These are phyloP conservation scores for Taiozyma sp. DNA, from an alignment of 1,139 yeast genomes.

Conservation along the genomic window DNA sequence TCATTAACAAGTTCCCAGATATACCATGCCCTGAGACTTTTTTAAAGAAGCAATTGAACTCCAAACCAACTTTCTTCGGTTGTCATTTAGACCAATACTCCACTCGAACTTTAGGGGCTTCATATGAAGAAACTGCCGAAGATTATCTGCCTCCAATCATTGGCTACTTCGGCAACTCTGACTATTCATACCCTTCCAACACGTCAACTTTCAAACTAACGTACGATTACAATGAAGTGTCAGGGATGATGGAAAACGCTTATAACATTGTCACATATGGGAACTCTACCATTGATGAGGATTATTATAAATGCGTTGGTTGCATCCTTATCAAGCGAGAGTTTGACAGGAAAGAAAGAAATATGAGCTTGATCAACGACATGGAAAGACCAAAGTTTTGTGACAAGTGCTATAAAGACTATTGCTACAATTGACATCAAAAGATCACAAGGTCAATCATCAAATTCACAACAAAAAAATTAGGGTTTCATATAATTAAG, in stretches of 20 bases:
- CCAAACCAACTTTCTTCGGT: conserved; percentile 49
- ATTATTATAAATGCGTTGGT: conserved; percentile 47
- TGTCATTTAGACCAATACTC: conserved; percentile 36
- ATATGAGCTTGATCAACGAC: conserved; percentile 22
- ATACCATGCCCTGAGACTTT: conserved; percentile 29
- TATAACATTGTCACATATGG: conserved; percentile 42
- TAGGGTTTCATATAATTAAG: neutral
- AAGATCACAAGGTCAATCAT: neutral
- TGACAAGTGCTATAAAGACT: conserved; percentile 31
- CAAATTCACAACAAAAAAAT: neutral
- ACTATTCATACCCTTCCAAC: conserved; percentile 40
- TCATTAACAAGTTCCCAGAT: conserved; percentile 22
- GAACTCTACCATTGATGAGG: conserved; percentile 33
- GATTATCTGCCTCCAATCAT: conserved; percentile 46
- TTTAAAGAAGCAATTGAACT: conserved; percentile 26
- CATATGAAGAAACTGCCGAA: neutral
- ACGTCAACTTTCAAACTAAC: conserved; percentile 56
- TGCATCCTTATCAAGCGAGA: conserved; percentile 56
- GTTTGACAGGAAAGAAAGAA: conserved; percentile 36
- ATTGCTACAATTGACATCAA: conserved; percentile 29
- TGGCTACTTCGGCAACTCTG: conserved; percentile 44
- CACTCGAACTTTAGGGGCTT: conserved; percentile 4
- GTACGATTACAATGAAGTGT: conserved; percentile 39
- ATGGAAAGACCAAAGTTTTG: conserved; percentile 29
- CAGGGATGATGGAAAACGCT: conserved; percentile 46